Percentiles rank a stretch among this genome's conserved stretches.
These are phyloP conservation scores for Apophysomyces elegans DNA, from an alignment of 371 early-diverging fungal genomes.

Conservation along the genomic window DNA sequence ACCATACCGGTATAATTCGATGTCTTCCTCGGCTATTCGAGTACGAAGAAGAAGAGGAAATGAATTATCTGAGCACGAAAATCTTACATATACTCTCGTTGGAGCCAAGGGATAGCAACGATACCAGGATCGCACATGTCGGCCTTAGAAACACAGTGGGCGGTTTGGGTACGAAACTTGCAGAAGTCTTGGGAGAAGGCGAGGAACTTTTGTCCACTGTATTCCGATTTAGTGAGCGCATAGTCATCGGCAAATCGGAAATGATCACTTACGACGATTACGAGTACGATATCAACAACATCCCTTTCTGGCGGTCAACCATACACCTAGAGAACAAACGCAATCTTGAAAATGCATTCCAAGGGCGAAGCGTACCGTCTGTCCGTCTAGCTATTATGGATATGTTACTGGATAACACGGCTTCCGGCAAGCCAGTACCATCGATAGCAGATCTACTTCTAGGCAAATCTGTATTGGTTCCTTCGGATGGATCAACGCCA, in stretches of 20 bases:
- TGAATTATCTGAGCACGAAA: constrained; percentile 70
- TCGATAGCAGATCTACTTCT: constrained; percentile 86
- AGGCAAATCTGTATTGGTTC: constrained; percentile 64
- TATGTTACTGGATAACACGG: constrained; percentile 62
- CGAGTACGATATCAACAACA: constrained; percentile 37
- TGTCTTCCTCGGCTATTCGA: constrained; percentile 73
- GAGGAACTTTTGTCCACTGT: constrained; percentile 66
- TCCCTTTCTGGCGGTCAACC: constrained; percentile 39
- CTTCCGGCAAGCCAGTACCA: constrained; percentile 47
- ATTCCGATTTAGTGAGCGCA: constrained; percentile 57
- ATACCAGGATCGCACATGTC: constrained; percentile 4
- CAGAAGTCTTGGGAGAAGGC: constrained; percentile 66
- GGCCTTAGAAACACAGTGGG: constrained; percentile 33
- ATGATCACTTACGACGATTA: constrained; percentile 26
- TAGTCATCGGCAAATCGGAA: background rate
- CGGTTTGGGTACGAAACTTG: constrained; percentile 68
- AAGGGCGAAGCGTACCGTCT: constrained; percentile 16
- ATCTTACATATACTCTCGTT: constrained; percentile 66
- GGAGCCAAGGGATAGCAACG: constrained; percentile 13
- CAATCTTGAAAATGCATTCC: constrained; percentile 12
- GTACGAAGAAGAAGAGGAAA: constrained; percentile 54
- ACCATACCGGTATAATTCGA: constrained; percentile 66
- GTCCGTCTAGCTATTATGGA: constrained; percentile 74
- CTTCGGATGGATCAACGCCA: constrained; percentile 28
- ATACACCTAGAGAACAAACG: constrained; percentile 23